Base-by-base conservation (phyloP, 495 filamentous ascomycete species). In the Zalerion maritima region DNA sequence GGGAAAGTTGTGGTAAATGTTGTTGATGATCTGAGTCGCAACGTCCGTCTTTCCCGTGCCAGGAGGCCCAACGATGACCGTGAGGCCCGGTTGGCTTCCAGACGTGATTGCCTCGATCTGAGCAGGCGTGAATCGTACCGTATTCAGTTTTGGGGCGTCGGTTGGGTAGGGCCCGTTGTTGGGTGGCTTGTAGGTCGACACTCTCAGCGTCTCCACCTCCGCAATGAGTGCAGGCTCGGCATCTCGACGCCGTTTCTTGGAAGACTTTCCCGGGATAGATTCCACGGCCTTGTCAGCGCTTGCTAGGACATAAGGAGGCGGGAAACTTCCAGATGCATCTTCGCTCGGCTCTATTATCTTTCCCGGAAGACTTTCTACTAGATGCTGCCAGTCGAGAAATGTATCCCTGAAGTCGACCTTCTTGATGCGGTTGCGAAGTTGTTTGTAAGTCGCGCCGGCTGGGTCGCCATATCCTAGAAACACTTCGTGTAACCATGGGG, bases 31-130 rank as follows among this genome's bases (percentile, higher is more conserved):
- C 50, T 99, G 89, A 3, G 87, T 94, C 15, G 83, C 84, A 32
- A 99, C 91, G 54, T 99, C 89, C 16, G 89, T 99, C 58, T 99
- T 99, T 34, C 89, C 89, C 2, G 89, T 99, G 9, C 89, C 89
- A 6, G 89, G 89, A 22, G 89, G 89, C 0, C 89, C 89, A 32
- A 96, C 84, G 35, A 99, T 81, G 37, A 99, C 70, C 7, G 86
- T 94, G 25, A 99, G 67, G 8, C 89, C 89, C 10, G 89, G 91
- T 41, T 99, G 92, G 14, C 78, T 89, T 12, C 89, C 89, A 19
- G 89, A 94, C 22, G 74, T 68, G 36, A 99, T 94, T 23, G 89
- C 89, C 44, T 94, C 80, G 24, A 91, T 69, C 50, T 99, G 89
- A 3, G 78, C 66, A 15, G 91, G 73, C 2, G 89, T 99, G 52